A percentile compares a stretch with the other conserved stretches of the same genome.
These are phyloP conservation scores for Lophium mytilinum DNA, from an alignment of 495 filamentous ascomycete species.

Conservation along the genomic window DNA sequence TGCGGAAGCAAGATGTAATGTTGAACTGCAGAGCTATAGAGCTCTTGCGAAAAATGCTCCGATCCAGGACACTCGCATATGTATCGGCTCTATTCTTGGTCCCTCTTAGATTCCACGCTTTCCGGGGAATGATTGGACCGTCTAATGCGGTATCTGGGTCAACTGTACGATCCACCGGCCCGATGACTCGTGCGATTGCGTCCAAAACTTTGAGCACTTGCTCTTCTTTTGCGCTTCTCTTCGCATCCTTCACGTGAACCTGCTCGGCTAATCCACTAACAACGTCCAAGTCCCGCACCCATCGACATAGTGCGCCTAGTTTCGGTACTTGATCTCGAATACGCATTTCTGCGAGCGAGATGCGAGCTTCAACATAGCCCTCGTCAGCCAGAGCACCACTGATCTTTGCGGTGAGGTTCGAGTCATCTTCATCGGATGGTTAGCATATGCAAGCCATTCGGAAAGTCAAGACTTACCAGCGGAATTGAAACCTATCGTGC, in stretches of 20 bases:
- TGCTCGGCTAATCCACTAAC: constrained; percentile 34
- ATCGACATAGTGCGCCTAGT: constrained; percentile 41
- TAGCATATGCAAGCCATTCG: too few relatives aligned
- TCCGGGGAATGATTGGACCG: background rate
- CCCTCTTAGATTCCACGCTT: background rate
- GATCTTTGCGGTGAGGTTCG: constrained; percentile 38
- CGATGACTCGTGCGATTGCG: constrained; percentile 36
- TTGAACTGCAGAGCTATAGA: background rate
- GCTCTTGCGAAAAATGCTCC: constrained; percentile 2
- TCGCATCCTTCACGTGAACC: background rate
- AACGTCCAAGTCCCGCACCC: constrained; percentile 44
- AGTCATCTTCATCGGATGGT: background rate
- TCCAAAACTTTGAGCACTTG: constrained; percentile 37
- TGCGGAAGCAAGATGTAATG: constrained; percentile 25
- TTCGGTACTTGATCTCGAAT: constrained; percentile 37
- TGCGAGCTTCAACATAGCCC: constrained; percentile 35
- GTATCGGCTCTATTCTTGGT: background rate
- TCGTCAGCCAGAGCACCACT: constrained; percentile 39
- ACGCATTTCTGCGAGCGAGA: constrained; percentile 42
- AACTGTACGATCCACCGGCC: constrained; percentile 32
- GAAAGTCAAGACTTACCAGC: background rate
- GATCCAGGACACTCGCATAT: constrained; percentile 1
- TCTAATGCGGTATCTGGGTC: constrained; percentile 29
- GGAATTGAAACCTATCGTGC: constrained; percentile 38
- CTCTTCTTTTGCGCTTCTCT: constrained; percentile 21